A percentile compares a stretch with the other conserved stretches of the same genome.
Conservation (phyloP, 768 basidiomycete species). For the Psilocybe sp. region DNA sequence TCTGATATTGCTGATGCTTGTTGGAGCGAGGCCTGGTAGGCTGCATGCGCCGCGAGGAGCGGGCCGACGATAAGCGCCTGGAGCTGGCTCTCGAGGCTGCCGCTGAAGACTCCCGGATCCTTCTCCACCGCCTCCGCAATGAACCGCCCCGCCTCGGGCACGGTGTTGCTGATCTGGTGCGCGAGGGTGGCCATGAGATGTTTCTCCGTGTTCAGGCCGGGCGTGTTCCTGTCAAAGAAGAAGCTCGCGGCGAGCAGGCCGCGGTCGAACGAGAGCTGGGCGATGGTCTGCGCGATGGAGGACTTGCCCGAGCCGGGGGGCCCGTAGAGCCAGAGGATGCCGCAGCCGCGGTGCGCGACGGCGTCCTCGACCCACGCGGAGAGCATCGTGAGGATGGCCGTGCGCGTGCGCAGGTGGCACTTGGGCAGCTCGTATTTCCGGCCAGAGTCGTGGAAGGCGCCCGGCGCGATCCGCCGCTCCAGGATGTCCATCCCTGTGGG, state of each 20-base stretch:
- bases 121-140: conserved; percentile 24
- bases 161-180: conserved; percentile 22
- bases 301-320: conserved; percentile 23
- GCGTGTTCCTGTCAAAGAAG: conserved; percentile 20
- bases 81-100: conserved; percentile 22
- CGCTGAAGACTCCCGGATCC: conserved; percentile 23
- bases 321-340: conserved; percentile 26
- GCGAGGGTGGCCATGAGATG: conserved; percentile 26
- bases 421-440: conserved; percentile 21
- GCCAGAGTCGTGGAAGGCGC: conserved; percentile 23
- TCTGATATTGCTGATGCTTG: too few species aligned
- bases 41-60: conserved; percentile 15
- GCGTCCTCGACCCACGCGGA: conserved; percentile 18
- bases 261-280: conserved; percentile 17
- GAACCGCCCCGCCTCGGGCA: conserved; percentile 20
- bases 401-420: conserved; percentile 20
- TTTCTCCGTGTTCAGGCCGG: conserved; percentile 23
- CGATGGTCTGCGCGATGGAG: conserved; percentile 20
- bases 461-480: conserved; percentile 24
- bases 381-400: conserved; percentile 18
- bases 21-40: neutral
- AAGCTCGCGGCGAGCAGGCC: conserved; percentile 21
- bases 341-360: conserved; percentile 10
- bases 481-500: conserved; percentile 22
- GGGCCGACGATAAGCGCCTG: conserved; percentile 24